Evolutionary conservation across 2,329 filamentous ascomycete species (phyloP).

Genomic region (Trichoderma aggressivum): DNA sequence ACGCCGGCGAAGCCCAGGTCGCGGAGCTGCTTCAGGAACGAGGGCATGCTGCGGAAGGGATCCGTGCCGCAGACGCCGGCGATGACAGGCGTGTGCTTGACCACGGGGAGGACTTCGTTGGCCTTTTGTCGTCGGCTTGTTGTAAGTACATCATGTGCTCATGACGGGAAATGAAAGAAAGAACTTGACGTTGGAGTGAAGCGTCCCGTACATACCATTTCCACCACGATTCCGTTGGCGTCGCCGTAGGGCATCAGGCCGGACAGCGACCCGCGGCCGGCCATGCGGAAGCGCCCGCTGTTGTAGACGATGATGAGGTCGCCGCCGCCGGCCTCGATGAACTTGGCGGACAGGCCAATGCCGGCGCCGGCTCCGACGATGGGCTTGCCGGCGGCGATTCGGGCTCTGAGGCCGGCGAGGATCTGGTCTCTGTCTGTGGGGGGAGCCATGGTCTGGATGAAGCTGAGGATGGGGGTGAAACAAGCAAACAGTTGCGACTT

Average conservation of each 20-base stretch:
- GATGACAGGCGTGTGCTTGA: constrained; percentile 61
- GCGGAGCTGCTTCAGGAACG: constrained; percentile 58
- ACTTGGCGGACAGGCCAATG: constrained; percentile 68
- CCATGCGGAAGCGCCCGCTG: constrained; percentile 70
- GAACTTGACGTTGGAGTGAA: too few species aligned
- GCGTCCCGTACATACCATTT: constrained; percentile 50
- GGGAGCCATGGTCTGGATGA: constrained; percentile 46
- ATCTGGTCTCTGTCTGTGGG: constrained; percentile 55
- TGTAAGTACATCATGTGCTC: too few species aligned
- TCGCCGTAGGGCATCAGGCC: constrained; percentile 70
- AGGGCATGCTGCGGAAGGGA: constrained; percentile 60
- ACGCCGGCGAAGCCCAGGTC: constrained; percentile 64
- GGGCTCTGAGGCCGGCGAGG: constrained; percentile 50
- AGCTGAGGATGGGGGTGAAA: neutral
- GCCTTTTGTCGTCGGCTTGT: constrained; percentile 39
- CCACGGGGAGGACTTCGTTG: constrained; percentile 62
- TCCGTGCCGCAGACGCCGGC: constrained; percentile 70
- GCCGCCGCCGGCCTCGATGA: constrained; percentile 63
- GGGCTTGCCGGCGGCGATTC: constrained; percentile 52
- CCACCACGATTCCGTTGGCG: constrained; percentile 65
- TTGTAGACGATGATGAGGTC: constrained; percentile 73
- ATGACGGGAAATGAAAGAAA: too few species aligned
- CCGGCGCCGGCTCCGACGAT: constrained; percentile 69
- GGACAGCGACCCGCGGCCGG: constrained; percentile 64
- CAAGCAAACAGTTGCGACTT: neutral